phyloP scores from a whole-genome alignment of 371 early-diverging fungal species.

The Mortierella sp. region DNA sequence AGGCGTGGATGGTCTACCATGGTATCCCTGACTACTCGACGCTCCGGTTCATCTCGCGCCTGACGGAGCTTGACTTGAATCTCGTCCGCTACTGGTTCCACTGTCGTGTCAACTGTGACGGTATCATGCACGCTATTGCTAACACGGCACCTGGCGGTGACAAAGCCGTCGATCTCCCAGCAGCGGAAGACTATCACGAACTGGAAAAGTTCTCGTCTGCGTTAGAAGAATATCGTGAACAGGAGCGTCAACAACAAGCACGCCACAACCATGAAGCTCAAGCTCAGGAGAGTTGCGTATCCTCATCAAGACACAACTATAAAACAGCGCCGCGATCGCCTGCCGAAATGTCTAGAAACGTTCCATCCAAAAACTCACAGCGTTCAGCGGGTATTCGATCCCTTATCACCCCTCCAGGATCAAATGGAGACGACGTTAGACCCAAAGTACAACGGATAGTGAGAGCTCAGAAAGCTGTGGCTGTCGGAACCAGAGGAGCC shows the following conservation, averaged over 20 bases:
- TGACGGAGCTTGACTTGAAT: background rate
- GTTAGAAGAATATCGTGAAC: background rate
- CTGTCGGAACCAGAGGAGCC: no score
- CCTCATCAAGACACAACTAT: no score
- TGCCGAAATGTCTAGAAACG: no score
- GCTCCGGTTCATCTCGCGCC: background rate
- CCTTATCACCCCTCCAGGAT: no score
- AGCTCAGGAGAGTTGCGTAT: background rate
- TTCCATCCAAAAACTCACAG: no score
- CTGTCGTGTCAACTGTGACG: constrained; percentile 3
- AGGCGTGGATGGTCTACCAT: constrained; percentile 7
- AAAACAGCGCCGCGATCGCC: no score
- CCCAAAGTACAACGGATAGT: no score
- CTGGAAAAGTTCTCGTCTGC: constrained; percentile 5
- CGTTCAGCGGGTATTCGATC: no score
- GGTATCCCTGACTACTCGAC: constrained; percentile 7
- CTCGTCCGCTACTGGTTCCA: constrained; percentile 14
- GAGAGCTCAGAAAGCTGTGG: no score
- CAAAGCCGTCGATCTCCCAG: constrained; percentile 1
- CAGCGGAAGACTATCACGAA: constrained; percentile 2
- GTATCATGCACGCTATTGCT: constrained; percentile 9
- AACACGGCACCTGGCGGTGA: background rate
- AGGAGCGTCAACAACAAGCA: background rate
- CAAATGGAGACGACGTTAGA: no score
- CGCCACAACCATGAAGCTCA: background rate